Conservation (phyloP, 129 eudicot species). For the Helianthus annuus region DNA sequence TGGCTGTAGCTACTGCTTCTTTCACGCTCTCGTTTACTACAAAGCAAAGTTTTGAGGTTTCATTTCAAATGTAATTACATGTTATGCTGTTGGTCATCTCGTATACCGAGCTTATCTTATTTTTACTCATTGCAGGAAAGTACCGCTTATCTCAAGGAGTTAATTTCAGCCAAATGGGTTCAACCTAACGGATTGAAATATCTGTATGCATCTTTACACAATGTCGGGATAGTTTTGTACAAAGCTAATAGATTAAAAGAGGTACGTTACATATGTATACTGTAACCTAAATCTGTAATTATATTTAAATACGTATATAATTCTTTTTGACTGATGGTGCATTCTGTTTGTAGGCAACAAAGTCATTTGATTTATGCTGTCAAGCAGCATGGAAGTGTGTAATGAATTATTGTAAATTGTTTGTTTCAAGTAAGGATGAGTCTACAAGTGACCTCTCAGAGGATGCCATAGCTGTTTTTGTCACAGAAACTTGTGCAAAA, state of each 20-base stretch:
- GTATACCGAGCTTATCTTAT: slow-evolving; percentile 20
- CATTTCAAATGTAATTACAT: neutral
- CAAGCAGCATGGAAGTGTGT: slow-evolving; percentile 76
- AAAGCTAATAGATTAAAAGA: slow-evolving; percentile 54
- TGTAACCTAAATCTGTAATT: neutral
- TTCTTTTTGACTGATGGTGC: slow-evolving; percentile 19
- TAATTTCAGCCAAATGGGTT: slow-evolving; percentile 58
- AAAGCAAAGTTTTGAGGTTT: slow-evolving; percentile 49
- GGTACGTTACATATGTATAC: slow-evolving; percentile 45
- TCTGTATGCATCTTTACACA: slow-evolving; percentile 64
- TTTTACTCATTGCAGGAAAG: slow-evolving; percentile 52
- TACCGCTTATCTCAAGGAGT: slow-evolving; percentile 40
- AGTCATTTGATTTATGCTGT: slow-evolving; percentile 62
- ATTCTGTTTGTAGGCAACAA: slow-evolving; percentile 57
- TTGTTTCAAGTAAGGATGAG: slow-evolving; percentile 38
- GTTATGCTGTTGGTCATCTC: slow-evolving; percentile 9
- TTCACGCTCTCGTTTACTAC: slow-evolving; percentile 61
- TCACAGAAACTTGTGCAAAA: slow-evolving; percentile 56
- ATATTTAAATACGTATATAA: neutral
- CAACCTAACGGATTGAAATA: slow-evolving; percentile 60
- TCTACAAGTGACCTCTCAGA: slow-evolving; percentile 44
- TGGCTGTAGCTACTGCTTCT: slow-evolving; percentile 63
- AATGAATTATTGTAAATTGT: slow-evolving; percentile 42
- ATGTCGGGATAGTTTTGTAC: slow-evolving; percentile 64
- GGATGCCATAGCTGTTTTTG: slow-evolving; percentile 49